Base-by-base conservation (phyloP, 176 grass and related monocot species). In the Oryza glumipatula region DNA sequence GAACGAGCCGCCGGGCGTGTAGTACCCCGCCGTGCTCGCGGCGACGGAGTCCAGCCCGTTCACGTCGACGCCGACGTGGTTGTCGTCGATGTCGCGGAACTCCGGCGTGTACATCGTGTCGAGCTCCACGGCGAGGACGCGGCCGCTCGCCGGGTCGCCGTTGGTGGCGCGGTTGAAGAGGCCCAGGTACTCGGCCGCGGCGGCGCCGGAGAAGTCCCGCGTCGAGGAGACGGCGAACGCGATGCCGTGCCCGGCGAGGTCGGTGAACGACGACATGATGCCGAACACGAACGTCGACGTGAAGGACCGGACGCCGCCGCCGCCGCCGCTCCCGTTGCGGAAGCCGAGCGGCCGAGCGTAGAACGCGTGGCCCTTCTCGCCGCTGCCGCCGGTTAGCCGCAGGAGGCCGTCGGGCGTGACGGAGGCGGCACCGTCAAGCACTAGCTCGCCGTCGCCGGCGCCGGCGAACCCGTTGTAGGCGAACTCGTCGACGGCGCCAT, bases 241-340 rank as follows among this genome's bases (percentile, higher is more conserved):
- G 24, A 88, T 63, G 7, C 81, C 86, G 9, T 84, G 46, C 11
- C 74, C 87, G 19, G 51, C 73, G 9, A 84, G 51, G 12, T 80
- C 41, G 16, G 39, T 13, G 39, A 39, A 72, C 23, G 54, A 51
- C 0, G 75, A 66, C 51, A 75, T 32, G 56, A 89, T 84, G 65
- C 52, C 41, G 48, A 89, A 89, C 7, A 61, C 81, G 15, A 89
- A 89, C 9, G 65, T 84, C 52, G 75, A 74, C n/a, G 81, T 84
- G 83, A 77, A 85, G 65, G 83, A 85, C 32, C 52, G 54, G 63
- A 85, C 26, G 22, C 10, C 38, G 24, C 73, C 8, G 11, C 26
- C 73, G 41, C 28, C 28, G 26, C 39, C 7, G 33, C 26, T 22
- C 4, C 47, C 47, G 47, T 49, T 4, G 23, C 24, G 16, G 64